These are phyloP conservation scores for Clonostachys chloroleuca DNA, from an alignment of 2,329 filamentous ascomycete genomes.

Conservation along the genomic window DNA sequence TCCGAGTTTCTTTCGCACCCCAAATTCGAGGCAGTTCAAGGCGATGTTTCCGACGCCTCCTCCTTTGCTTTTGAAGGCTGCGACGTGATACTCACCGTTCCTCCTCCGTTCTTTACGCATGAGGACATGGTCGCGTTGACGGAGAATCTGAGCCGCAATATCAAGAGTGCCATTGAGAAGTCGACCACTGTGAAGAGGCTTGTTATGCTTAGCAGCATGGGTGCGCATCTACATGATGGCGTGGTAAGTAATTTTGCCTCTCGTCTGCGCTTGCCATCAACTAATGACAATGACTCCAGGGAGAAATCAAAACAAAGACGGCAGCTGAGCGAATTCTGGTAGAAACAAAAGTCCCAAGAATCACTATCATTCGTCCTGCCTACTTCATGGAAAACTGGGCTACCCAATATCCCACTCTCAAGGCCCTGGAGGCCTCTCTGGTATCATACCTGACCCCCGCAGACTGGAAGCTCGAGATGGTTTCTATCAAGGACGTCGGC, in stretches of 20 bases:
- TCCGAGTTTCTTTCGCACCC: constrained; percentile 12
- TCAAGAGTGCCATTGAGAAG: constrained; percentile 9
- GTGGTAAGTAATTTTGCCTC: constrained; percentile 6
- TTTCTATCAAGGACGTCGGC: constrained; percentile 16
- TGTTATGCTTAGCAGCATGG: constrained; percentile 11
- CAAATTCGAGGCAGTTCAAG: constrained; percentile 17
- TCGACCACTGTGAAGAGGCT: constrained; percentile 11
- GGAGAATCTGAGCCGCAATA: constrained; percentile 10
- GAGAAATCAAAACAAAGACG: constrained; percentile 28
- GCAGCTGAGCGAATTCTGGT: constrained; percentile 18
- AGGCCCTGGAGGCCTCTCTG: constrained; percentile 17
- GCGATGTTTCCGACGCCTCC: constrained; percentile 16
- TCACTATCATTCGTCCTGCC: constrained; percentile 21
- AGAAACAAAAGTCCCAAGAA: constrained; percentile 6
- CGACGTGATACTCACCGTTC: constrained; percentile 21
- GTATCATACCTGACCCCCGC: constrained; percentile 24
- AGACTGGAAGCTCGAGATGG: constrained; percentile 23
- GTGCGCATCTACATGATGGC: constrained; percentile 13
- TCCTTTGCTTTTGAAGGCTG: constrained; percentile 20
- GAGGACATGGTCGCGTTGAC: constrained; percentile 12
- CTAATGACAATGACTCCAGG: constrained; percentile 12
- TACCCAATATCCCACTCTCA: constrained; percentile 14
- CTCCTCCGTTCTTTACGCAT: constrained; percentile 17
- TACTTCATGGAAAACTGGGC: constrained; percentile 36
- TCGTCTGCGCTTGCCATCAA: not conserved